phyloP scores from a whole-genome alignment of 2,329 filamentous ascomycete genomes.

The Aphanocladium album region DNA sequence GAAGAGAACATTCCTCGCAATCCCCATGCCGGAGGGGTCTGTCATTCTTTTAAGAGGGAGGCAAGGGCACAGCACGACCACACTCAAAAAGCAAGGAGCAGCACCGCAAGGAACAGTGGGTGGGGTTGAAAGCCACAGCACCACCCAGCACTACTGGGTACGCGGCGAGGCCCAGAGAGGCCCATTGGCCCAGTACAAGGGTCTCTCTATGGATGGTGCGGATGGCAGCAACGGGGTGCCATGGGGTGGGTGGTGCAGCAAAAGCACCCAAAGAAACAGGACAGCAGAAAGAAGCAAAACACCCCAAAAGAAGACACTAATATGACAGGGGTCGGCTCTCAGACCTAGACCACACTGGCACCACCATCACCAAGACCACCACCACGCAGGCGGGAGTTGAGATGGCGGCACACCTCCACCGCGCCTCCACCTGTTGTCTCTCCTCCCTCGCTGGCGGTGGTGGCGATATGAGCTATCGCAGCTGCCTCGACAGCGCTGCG shows the following conservation, averaged over 20 bases:
- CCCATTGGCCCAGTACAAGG: neutral
- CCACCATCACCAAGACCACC: neutral
- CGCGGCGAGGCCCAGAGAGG: neutral
- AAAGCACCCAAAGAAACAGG: slow-evolving; percentile 10
- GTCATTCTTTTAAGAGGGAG: slow-evolving; percentile 14
- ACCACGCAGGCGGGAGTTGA: slow-evolving; percentile 7
- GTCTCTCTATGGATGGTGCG: no score
- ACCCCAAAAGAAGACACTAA: slow-evolving; percentile 10
- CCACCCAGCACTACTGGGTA: neutral
- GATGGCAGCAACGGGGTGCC: no score
- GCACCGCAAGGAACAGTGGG: neutral
- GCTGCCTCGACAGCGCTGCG: neutral
- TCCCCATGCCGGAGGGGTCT: slow-evolving; percentile 8
- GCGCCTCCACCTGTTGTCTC: slow-evolving; percentile 14
- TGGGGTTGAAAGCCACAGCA: slow-evolving; percentile 10
- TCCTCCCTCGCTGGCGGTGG: slow-evolving; percentile 7
- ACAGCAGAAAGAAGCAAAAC: slow-evolving; percentile 9
- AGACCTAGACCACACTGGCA: slow-evolving; percentile 10
- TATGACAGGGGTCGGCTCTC: slow-evolving; percentile 10
- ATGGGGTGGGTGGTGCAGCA: neutral
- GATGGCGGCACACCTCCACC: slow-evolving; percentile 12
- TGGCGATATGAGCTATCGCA: neutral
- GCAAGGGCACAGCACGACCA: slow-evolving; percentile 9
- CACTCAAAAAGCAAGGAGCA: slow-evolving; percentile 14
- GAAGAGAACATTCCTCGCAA: slow-evolving; percentile 6